A percentile compares a stretch with the other conserved stretches of the same genome.
Conservation (phyloP, 129 eudicot genomes). For the Pseudognaphalium luteoalbum region DNA sequence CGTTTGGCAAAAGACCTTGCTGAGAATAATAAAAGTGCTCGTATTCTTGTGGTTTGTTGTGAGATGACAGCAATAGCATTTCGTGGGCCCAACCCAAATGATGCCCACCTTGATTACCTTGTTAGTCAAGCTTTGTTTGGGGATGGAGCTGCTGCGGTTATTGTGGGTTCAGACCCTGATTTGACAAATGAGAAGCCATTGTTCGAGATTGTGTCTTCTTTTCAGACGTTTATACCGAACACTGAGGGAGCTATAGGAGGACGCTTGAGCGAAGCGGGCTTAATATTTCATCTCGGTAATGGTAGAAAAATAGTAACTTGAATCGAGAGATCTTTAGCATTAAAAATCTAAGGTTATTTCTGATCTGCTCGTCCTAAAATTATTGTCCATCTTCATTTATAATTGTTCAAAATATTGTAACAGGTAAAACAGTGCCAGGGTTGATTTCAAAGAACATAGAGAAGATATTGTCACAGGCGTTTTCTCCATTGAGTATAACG, state of each 20-base stretch:
- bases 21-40: not conserved
- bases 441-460: not conserved
- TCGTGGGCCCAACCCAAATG: not conserved
- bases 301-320: too few relatives aligned
- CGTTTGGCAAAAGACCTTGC: not conserved
- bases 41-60: slow-evolving; percentile 4
- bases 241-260: not conserved
- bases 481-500: not conserved
- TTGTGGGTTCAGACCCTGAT: not conserved
- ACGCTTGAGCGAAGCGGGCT: not conserved
- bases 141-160: not conserved
- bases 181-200: not conserved
- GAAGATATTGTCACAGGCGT: not conserved
- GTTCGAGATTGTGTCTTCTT: not conserved
- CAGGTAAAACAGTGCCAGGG: not conserved
- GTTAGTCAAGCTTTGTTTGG: not conserved
- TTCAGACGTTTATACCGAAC: not conserved
- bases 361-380: too few relatives aligned
- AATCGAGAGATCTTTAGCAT: too few relatives aligned
- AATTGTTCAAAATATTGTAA: too few relatives aligned
- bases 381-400: too few relatives aligned
- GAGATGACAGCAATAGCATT: not conserved
- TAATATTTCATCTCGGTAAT: not conserved
- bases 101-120: not conserved
- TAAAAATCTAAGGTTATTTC: too few relatives aligned